Evolutionary conservation across 139 green algal genomes (phyloP), one percentile per base, ranked within the genome.

Genomic region (Raphidocelis subcapitata): DNA sequence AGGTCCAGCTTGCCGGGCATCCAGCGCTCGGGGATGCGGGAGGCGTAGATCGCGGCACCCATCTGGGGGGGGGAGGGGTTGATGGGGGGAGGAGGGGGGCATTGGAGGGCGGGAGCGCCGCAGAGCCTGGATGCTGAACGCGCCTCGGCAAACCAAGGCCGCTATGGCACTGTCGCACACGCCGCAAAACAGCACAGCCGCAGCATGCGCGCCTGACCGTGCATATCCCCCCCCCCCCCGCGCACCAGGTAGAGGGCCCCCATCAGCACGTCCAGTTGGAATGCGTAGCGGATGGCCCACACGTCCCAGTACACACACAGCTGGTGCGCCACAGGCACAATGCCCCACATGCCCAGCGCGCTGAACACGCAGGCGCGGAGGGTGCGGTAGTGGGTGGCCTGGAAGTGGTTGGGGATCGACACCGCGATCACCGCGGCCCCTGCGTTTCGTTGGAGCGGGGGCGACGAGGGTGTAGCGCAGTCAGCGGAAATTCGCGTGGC

Each of bases 1-100:
- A 99, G 68, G 85, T 99, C 94, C 79, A 99, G 98, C 36, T 79
- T 83, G 26, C 95, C 95, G 0, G 95, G 95, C 51, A 86, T 83
- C 74, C 81, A 95, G n/a, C 95, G 82, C 87, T 99, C 95, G 0
- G 95, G 95, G 3, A 97, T 67, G 4, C 92, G 83, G 0, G 67
- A 68, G 0, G 95, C 89, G 69, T 97, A 99, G 35, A 98, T 76
- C 4, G 75, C 74, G 8, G 94, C 95, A 4, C 95, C 95, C 0
- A 49, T 21, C 90, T 95, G 86, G 41, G 8, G 8, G 41, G 41
- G 8, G 41, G 41, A 8, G n/a, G n/a, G n/a, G n/a, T n/a, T n/a
- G n/a, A n/a, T n/a, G n/a, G n/a, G n/a, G n/a, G n/a, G n/a, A n/a
- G n/a, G n/a, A n/a, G n/a, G n/a, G n/a, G n/a, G n/a, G n/a, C n/a